phyloP scores from a whole-genome alignment of 2,329 filamentous ascomycete species.

The Pyrenophora graminea region DNA sequence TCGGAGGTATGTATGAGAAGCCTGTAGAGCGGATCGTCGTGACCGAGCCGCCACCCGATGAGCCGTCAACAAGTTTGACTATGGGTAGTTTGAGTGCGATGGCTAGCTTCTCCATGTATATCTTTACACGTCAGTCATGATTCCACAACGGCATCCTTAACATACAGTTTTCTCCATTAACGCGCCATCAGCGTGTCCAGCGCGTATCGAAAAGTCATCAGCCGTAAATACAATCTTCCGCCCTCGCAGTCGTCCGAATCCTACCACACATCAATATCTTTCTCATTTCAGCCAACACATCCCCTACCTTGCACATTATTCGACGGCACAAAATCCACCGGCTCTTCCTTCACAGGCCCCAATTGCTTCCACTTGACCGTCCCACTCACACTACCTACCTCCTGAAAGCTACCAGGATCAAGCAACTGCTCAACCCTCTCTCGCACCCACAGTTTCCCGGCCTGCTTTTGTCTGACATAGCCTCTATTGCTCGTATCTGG shows the following conservation, averaged over 20 bases:
- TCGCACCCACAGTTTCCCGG: conserved; percentile 68
- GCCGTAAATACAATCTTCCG: conserved; percentile 64
- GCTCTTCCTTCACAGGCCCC: conserved; percentile 51
- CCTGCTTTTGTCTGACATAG: conserved; percentile 65
- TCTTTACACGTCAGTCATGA: conserved; percentile 29
- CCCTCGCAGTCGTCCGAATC: conserved; percentile 58
- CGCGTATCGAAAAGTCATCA: conserved; percentile 66
- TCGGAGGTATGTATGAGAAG: conserved; percentile 64
- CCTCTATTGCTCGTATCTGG: conserved; percentile 60
- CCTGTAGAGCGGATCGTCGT: conserved; percentile 61
- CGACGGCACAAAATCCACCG: conserved; percentile 59
- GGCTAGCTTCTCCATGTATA: conserved; percentile 66
- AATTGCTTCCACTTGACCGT: conserved; percentile 62
- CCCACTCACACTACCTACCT: conserved; percentile 65
- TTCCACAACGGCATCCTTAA: neutral
- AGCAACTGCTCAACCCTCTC: conserved; percentile 64
- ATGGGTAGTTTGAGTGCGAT: conserved; percentile 62
- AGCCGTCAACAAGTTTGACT: conserved; percentile 67
- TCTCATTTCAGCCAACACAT: neutral
- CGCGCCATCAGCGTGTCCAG: conserved; percentile 67
- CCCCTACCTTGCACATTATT: conserved; percentile 63
- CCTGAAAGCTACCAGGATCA: conserved; percentile 60
- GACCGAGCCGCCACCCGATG: conserved; percentile 65
- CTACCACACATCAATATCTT: conserved; percentile 13
- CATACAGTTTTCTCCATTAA: conserved; percentile 59